Conservation (phyloP, 257 asterid genomes). For the Plectranthus barbatus region DNA sequence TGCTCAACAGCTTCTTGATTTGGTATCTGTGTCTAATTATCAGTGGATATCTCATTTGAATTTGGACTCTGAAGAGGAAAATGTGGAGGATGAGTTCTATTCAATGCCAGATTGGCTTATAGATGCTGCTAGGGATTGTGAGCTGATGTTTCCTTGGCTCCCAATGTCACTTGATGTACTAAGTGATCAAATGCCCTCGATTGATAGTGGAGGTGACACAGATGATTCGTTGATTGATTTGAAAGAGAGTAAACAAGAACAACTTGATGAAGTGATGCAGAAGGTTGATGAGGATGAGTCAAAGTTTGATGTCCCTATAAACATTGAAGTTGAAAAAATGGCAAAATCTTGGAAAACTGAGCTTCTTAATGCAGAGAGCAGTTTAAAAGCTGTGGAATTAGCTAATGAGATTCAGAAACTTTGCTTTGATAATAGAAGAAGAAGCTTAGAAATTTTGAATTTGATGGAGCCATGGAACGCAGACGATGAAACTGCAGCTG, state of each 20-base stretch:
- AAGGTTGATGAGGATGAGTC: conserved; percentile 21
- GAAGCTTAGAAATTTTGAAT: conserved; percentile 33
- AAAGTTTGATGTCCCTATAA: conserved; percentile 23
- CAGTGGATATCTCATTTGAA: conserved; percentile 48
- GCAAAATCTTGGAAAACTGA: conserved; percentile 29
- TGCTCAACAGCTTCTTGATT: conserved; percentile 62
- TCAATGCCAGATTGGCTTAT: conserved; percentile 51
- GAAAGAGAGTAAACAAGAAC: conserved; percentile 22
- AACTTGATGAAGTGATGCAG: conserved; percentile 28
- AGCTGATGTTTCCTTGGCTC: conserved; percentile 58
- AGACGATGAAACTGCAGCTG: conserved; percentile 58
- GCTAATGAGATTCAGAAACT: conserved; percentile 39
- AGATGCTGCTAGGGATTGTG: conserved; percentile 29
- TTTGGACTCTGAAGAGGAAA: conserved; percentile 57
- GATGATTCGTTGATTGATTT: conserved; percentile 10
- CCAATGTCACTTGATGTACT: conserved; percentile 39
- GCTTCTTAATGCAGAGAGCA: conserved; percentile 27
- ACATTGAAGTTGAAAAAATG: conserved; percentile 26
- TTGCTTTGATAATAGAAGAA: conserved; percentile 21
- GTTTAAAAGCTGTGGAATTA: conserved; percentile 33
- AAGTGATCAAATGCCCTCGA: conserved; percentile 13
- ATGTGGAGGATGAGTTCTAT: conserved; percentile 35
- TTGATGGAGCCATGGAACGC: conserved; percentile 61
- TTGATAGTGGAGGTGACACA: conserved; percentile 24
- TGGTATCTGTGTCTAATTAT: conserved; percentile 38